Percentiles rank a stretch among this genome's conserved stretches.
phyloP scores from a whole-genome alignment of 78 protist genomes.

The Protostelium mycophagum region DNA sequence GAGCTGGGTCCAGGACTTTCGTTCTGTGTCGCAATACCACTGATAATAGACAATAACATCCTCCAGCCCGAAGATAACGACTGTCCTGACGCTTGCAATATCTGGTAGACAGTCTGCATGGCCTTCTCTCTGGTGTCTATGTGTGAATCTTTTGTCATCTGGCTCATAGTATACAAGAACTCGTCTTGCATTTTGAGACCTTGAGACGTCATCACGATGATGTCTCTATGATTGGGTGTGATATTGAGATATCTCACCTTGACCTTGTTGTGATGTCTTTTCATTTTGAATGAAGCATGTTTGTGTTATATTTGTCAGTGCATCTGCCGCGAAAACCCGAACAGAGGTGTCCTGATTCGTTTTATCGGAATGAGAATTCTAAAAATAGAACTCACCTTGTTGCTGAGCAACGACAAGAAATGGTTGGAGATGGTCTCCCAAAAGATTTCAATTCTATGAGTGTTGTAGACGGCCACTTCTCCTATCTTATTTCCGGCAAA shows the following conservation, averaged over 20 bases:
- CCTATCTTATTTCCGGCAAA: background rate
- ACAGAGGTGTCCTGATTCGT: background rate
- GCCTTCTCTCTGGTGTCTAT: constrained; percentile 38
- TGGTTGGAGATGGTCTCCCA: background rate
- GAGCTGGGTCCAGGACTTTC: no score
- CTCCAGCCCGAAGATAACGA: constrained; percentile 39
- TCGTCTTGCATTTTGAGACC: constrained; percentile 43
- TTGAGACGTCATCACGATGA: no score
- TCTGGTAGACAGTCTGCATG: constrained; percentile 38
- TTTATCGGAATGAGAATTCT: no score
- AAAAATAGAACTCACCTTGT: background rate
- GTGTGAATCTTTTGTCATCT: constrained; percentile 32
- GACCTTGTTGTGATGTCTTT: no score
- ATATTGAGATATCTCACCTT: no score
- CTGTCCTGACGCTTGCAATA: constrained; percentile 41
- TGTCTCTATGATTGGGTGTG: no score
- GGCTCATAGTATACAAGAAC: constrained; percentile 34
- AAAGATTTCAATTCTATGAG: background rate
- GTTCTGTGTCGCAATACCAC: no score
- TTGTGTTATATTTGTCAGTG: background rate
- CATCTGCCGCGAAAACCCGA: background rate
- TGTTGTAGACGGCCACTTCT: background rate
- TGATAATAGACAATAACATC: background rate
- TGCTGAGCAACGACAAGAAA: background rate
- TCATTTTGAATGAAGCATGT: background rate